Base-by-base conservation (phyloP, 2,329 filamentous ascomycete genomes). In the Sclerotinia trifoliorum region DNA sequence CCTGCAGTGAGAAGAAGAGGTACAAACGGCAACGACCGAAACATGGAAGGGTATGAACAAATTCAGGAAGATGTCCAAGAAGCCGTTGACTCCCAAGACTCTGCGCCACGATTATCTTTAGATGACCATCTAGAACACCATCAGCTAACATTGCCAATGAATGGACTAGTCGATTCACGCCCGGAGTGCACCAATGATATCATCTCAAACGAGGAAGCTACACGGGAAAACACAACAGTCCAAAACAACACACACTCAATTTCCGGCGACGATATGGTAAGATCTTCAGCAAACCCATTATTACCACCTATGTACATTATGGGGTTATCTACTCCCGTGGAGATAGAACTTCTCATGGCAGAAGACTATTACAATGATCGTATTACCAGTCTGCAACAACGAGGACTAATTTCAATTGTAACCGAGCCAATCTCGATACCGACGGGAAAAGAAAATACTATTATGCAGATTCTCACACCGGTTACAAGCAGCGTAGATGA, bases 221-320 rank as follows among this genome's bases (percentile, higher is more conserved):
- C n/a, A 39, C 11, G 17, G 35, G 21, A 11, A 26, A 7, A 19
- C 4, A n/a, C 7, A 3, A 8, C 2, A 3, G 7, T 21, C 2
- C 7, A 39, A 6, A 3, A 8, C 1, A 8, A 49, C 13, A 13
- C 1, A 7, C 2, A 24, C 19, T 39, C 15, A 17, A 0, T 24
- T 26, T 3, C 15, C 15, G 7, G 46, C 11, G 21, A 49, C 11
- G 19, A 61, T n/a, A 17, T 10, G 3, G 21, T 7, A 51, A 7
- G 19, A 1, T 0, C 2, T 19, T 19, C 35, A 19, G 11, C 1
- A 42, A 15, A 2, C 26, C 8, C n/a, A 35, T 2, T 2, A 52
- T 24, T 1, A 3, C 2, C 8, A 7, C 21, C 5, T 7, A 6
- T 13, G 2, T 10, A 24, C 17, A 7, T 29, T 7, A 1, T 21